phyloP scores from a whole-genome alignment of 75 land plant species.

The Pinus tabuliformis region DNA sequence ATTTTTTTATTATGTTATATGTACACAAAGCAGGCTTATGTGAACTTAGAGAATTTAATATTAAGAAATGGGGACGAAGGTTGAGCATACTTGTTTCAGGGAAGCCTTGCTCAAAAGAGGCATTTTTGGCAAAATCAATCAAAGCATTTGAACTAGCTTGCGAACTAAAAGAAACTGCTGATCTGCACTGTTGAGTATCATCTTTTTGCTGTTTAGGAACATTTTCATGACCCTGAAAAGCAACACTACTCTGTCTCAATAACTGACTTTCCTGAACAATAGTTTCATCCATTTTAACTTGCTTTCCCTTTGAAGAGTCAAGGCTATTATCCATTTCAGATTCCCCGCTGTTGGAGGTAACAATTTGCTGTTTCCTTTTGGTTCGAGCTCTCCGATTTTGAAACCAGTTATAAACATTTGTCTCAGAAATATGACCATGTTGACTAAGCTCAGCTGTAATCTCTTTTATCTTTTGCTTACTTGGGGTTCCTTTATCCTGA shows the following conservation, averaged over 20 bases:
- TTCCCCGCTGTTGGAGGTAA: slow-evolving; percentile 21
- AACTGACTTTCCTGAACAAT: background rate
- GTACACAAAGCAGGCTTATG: background rate
- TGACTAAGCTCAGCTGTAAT: slow-evolving; percentile 66
- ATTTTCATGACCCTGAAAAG: slow-evolving; percentile 2
- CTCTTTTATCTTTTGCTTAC: slow-evolving; percentile 82
- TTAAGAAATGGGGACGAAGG: background rate
- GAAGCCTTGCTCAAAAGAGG: slow-evolving; percentile 14
- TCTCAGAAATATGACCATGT: slow-evolving; percentile 77
- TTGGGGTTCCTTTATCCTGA: slow-evolving; percentile 82
- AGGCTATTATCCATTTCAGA: slow-evolving; percentile 47
- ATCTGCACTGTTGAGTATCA: slow-evolving; percentile 1
- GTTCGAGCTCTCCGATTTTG: slow-evolving; percentile 90
- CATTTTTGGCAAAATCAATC: slow-evolving; percentile 10
- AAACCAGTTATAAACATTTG: slow-evolving; percentile 97
- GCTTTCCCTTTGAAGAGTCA: slow-evolving; percentile 42
- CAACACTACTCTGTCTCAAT: background rate
- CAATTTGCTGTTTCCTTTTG: slow-evolving; percentile 67
- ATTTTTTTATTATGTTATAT: background rate
- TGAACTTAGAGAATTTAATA: background rate
- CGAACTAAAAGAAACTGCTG: background rate
- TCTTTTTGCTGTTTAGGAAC: background rate
- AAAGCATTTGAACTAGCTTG: slow-evolving; percentile 15
- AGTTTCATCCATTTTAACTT: slow-evolving; percentile 27
- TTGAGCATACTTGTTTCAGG: slow-evolving; percentile 13